Base-by-base conservation (phyloP, 2,329 filamentous ascomycete genomes). In the Exophiala aquamarina region DNA sequence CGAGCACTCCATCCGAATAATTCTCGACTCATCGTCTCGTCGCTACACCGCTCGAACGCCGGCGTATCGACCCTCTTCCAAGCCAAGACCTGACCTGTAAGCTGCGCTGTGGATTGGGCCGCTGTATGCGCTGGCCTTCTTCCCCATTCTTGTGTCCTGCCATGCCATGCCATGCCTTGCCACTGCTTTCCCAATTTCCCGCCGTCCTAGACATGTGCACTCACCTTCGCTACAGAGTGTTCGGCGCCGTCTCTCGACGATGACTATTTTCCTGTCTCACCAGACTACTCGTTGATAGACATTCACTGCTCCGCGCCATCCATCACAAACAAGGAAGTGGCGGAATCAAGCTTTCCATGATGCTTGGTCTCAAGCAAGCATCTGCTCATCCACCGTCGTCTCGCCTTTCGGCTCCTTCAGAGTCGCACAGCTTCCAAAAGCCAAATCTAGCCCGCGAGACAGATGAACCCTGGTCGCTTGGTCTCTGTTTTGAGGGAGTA, bases 401-500 rank as follows among this genome's bases (percentile, higher is more conserved):
- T 7, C 14, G 6, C 32, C 14, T 34, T n/a, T 34, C 13, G 13
- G 17, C 13, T n/a, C 32, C n/a, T n/a, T 14, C 13, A 18, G 6
- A n/a, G 13, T 34, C 13, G 5, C 32, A 34, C 17, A 5, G 8
- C 32, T 14, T 6, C 14, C 32, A 34, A n/a, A 6, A 34, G 32
- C 32, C 14, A 34, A 6, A 6, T 14, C n/a, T 6, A 14, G 13
- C 32, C 14, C 32, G 14, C n/a, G 32, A 34, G 32, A 34, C 32
- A 7, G 13, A 14, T 14, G 6, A 26, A 26, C 23, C 23, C 23
- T 26, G 6, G 23, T 6, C 23, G 11, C n/a, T 34, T 34, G 6
- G 13, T 34, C 32, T 7, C 5, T n/a, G n/a, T 31, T 31, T 31
- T 9, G 40, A 46, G 50, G 46, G 45, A 40, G 36, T 42, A 39